Evolutionary conservation across 1,284 basidiomycete genomes (phyloP), one percentile per base, ranked within the genome.

Genomic region (Boletellus deceptivus): DNA sequence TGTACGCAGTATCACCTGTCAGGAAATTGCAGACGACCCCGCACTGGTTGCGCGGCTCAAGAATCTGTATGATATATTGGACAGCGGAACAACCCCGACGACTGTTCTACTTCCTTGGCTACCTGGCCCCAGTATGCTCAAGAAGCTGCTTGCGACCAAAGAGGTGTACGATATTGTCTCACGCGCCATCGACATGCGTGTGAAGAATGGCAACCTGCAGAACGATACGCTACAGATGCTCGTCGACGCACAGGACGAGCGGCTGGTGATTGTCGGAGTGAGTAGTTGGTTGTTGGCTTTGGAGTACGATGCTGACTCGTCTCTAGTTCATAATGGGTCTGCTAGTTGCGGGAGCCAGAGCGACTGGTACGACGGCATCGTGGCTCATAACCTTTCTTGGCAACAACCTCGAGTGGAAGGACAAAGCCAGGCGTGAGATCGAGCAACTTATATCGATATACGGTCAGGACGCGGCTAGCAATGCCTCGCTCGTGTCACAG

Each of bases 301-400:
- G 52, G 59, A 60, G 49, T 46, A 54, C 44, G 40, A 25, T 45
- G 48, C 52, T 65, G 50, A 61, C 54, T 17, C 48, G 49, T 36
- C 46, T 60, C 54, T 60, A 89, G 85, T 89, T 89, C 65, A 84
- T 87, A 49, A 87, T 89, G 83, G 86, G 86, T 31, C 70, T 89
- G 9, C 72, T 89, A 48, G 83, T 86, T 50, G 86, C 86, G 29
- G 86, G 86, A 17, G 82, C 86, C 40, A 77, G 86, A 61, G 84
- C 86, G 16, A 89, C 86, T 43, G 86, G 86, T 5, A 84, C 84
- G 14, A 85, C 84, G 75, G 86, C 84, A 27, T 86, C 83, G 24
- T 89, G 86, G 86, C 66, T 89, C 43, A 70, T 83, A 54, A 84
- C 81, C 22, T 89, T 80, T 66, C 74, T 89, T 36, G 83, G 82